Evolutionary conservation across 805 yeast genomes (phyloP), one percentile per base, ranked within the genome.

Genomic region (Torulaspora microellipsoides): DNA sequence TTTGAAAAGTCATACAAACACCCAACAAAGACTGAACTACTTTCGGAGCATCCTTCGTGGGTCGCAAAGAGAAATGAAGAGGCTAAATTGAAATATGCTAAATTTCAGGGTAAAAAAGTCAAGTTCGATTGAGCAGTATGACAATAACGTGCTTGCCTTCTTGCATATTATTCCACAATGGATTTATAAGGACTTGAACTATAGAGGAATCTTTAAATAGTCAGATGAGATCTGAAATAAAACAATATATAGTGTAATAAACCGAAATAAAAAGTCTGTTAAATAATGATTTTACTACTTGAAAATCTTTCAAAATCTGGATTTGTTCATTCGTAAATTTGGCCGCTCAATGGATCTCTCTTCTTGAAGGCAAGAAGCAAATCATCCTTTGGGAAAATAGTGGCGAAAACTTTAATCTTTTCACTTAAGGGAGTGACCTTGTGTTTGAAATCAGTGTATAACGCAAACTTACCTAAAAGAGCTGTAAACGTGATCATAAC

Each of bases 311-410:
- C 7, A 6, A 20, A 6, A 20, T 20, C 25, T 20, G 25, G 25
- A 29, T 10, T 11, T 17, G 12, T 12, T 46, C 46, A 59, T 38
- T 59, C 62, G 27, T 37, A 40, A 31, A 56, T 45, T 53, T 63
- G 50, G 36, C 69, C 69, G 27, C 66, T 58, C 30, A 66, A 44
- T 47, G 74, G 75, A 49, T 85, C 85, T 70, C 93, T 80, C 54
- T 62, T 70, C 38, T 71, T 73, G 73, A 90, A 91, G 55, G 81
- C 72, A 64, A 93, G 70, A 52, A 86, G 78, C 62, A 95, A 80
- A 65, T 93, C 96, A 69, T 93, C 99, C 66, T 87, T 81, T 23
- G 99, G 99, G 85, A 93, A 93, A 63, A 93, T 89, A 14, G 99
- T 93, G 23, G 99, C 99, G 65, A 93, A 93, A 31, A 93, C 98